Conservation (phyloP, 2,329 filamentous ascomycete genomes). For the Neofusicoccum kwambonambiense region DNA sequence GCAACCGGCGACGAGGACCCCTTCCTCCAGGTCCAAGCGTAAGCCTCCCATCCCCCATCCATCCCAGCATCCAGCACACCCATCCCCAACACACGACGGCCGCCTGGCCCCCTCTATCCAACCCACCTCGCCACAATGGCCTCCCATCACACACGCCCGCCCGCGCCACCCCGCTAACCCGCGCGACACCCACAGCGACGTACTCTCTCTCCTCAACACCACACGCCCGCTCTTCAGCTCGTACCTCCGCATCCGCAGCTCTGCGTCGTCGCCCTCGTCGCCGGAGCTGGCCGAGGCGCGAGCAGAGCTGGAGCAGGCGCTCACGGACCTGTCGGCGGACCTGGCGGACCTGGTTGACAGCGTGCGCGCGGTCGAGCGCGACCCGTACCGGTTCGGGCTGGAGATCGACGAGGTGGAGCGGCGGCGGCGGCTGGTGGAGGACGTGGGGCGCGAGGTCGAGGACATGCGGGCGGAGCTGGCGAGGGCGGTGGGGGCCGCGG, state of each 20-base stretch:
- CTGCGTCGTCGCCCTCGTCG: conserved; percentile 67
- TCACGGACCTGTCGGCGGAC: conserved; percentile 74
- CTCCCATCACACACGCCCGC: background rate
- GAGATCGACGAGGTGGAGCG: conserved; percentile 78
- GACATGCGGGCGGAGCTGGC: conserved; percentile 82
- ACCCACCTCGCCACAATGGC: background rate
- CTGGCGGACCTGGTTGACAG: conserved; percentile 84
- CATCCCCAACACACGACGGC: background rate
- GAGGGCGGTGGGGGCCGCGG: conserved; percentile 41
- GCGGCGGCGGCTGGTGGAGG: conserved; percentile 77
- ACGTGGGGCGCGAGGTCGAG: conserved; percentile 85
- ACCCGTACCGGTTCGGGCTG: conserved; percentile 84
- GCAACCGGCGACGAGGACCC: conserved; percentile 45
- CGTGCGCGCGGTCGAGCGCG: conserved; percentile 81
- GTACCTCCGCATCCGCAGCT: conserved; percentile 91
- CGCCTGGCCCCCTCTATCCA: background rate
- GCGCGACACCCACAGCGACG: conserved; percentile 61
- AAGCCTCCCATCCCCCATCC: conserved; percentile 19
- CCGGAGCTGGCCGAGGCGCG: conserved; percentile 67
- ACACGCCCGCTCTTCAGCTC: conserved; percentile 88
- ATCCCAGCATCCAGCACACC: background rate
- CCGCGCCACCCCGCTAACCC: background rate
- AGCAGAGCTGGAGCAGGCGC: conserved; percentile 74
- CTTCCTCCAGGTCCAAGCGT: conserved; percentile 52
- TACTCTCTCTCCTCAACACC: conserved; percentile 75